Evolutionary conservation across 2,329 filamentous ascomycete species (phyloP).

Genomic region (Tolypocladium album): DNA sequence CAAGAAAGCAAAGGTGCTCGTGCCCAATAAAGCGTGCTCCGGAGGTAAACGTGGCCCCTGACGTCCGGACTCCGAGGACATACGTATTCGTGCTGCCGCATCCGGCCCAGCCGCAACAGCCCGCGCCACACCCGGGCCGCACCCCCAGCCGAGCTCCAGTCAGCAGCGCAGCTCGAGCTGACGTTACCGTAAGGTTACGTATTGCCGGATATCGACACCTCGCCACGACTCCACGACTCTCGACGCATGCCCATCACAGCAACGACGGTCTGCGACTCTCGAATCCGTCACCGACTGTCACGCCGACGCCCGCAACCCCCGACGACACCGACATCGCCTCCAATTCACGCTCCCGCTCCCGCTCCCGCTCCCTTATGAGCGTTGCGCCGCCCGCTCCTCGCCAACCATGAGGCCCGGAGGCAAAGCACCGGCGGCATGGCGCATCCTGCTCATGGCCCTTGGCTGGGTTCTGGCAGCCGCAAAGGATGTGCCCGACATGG

Average conservation of each 20-base stretch:
- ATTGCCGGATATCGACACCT: background rate
- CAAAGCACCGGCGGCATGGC: slow-evolving; percentile 35
- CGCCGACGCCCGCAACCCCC: slow-evolving; percentile 1
- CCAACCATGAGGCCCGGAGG: slow-evolving; percentile 43
- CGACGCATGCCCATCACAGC: background rate
- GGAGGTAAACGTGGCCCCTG: too few species aligned
- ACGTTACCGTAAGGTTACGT: slow-evolving; percentile 4
- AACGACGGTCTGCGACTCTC: background rate
- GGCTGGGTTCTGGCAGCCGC: slow-evolving; percentile 30
- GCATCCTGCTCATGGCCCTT: slow-evolving; percentile 34
- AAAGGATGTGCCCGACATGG: slow-evolving; percentile 57
- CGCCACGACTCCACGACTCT: background rate
- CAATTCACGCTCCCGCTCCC: slow-evolving; percentile 12
- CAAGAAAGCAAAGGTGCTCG: too few species aligned
- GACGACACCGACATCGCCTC: background rate
- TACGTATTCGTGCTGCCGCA: too few species aligned
- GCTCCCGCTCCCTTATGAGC: slow-evolving; percentile 29
- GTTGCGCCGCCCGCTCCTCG: slow-evolving; percentile 17
- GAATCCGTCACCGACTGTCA: background rate
- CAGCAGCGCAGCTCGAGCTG: slow-evolving; percentile 5
- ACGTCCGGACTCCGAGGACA: too few species aligned
- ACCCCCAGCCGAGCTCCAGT: background rate
- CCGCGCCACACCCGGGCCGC: slow-evolving; percentile 8
- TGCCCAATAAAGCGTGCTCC: too few species aligned
- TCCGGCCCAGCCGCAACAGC: slow-evolving; percentile 1